phyloP scores from a whole-genome alignment of 176 grass and related monocot genomes.

The Metroxylon sagu region DNA sequence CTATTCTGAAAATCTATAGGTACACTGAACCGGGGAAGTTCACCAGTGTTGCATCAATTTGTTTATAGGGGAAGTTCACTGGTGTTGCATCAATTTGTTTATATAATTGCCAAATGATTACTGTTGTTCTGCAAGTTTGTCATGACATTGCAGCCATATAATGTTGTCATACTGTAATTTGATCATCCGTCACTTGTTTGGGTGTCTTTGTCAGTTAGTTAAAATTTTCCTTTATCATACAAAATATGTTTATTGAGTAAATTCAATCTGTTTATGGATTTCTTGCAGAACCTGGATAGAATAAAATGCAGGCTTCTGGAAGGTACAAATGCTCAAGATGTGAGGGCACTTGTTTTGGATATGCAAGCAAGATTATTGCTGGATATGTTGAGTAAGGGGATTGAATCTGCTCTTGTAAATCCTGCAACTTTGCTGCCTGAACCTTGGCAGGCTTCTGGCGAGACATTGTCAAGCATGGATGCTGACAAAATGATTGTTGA shows the following conservation, averaged over 20 bases:
- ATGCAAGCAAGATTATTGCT: slow-evolving; percentile 99
- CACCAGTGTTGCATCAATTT: no score
- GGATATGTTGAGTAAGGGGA: slow-evolving; percentile 97
- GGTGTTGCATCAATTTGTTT: no score
- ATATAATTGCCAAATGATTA: no score
- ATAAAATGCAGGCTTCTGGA: slow-evolving; percentile 97
- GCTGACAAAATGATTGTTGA: slow-evolving; percentile 97
- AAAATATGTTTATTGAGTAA: slow-evolving; percentile 10
- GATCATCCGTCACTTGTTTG: no score
- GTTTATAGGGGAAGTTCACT: no score
- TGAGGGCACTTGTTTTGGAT: slow-evolving; percentile 95
- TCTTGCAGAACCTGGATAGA: slow-evolving; percentile 88
- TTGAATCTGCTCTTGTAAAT: slow-evolving; percentile 86
- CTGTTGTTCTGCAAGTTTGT: no score
- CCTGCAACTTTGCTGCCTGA: slow-evolving; percentile 88
- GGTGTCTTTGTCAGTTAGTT: no score
- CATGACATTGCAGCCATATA: no score
- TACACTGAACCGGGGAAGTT: no score
- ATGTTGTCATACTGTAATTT: no score
- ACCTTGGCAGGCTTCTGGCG: slow-evolving; percentile 84
- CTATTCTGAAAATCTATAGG: no score
- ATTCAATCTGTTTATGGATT: slow-evolving; percentile 11
- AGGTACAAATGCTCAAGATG: slow-evolving; percentile 99
- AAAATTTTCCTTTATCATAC: neutral
- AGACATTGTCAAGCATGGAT: slow-evolving; percentile 74